Conservation (phyloP, 179 eudicot genomes). For the Drosera spatulata region DNA sequence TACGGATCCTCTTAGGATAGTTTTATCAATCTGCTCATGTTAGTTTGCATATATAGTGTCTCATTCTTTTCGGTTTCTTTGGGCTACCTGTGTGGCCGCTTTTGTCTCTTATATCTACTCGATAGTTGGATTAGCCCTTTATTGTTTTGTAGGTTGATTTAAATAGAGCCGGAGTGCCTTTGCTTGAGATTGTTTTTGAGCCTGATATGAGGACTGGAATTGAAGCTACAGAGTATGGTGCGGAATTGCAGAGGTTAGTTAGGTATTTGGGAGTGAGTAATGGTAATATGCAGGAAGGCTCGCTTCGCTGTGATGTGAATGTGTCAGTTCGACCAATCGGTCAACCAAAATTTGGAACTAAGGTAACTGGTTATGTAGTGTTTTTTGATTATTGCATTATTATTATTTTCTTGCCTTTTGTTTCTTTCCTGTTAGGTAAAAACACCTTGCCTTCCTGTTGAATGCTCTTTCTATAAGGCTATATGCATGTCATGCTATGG, state of each 20-base stretch:
- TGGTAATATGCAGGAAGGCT: constrained; percentile 98
- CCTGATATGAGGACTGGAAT: constrained; percentile 94
- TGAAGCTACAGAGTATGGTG: constrained; percentile 97
- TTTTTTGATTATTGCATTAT: too few species aligned
- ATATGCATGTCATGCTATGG: too few species aligned
- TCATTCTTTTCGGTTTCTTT: too few species aligned
- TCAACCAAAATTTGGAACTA: constrained; percentile 81
- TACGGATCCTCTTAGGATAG: background rate
- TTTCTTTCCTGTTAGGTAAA: too few species aligned
- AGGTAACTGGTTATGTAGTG: constrained; percentile 28
- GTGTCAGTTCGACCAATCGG: constrained; percentile 79
- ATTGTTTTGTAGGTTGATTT: constrained; percentile 61
- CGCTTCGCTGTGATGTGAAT: constrained; percentile 93
- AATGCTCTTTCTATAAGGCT: too few species aligned
- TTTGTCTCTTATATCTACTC: background rate
- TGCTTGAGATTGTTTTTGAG: constrained; percentile 95
- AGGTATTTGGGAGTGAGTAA: constrained; percentile 86
- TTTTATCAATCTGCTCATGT: background rate
- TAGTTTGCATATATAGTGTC: too few species aligned
- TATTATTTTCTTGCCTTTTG: background rate
- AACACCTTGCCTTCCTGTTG: too few species aligned
- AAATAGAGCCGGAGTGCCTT: constrained; percentile 93
- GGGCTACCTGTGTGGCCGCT: too few species aligned
- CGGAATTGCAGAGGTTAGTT: constrained; percentile 87
- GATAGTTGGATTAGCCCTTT: background rate